Evolutionary conservation across 768 basidiomycete genomes (phyloP).

Genomic region (Leccinum arenicola): DNA sequence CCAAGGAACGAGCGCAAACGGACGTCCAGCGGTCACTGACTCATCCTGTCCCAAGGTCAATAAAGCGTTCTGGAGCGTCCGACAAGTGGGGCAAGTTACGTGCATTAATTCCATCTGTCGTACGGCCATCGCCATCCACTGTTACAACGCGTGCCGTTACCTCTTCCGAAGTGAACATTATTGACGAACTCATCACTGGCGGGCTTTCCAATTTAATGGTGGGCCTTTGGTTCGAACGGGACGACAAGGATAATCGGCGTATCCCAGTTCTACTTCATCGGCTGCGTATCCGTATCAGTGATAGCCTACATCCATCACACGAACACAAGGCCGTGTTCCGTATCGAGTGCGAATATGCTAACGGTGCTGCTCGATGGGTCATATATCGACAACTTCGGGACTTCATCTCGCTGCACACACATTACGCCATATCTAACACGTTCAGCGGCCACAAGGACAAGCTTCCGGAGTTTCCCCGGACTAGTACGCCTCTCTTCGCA

Average conservation of each 20-base stretch:
- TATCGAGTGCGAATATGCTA: constrained; percentile 96
- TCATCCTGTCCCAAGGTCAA: constrained; percentile 24
- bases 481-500: constrained; percentile 44
- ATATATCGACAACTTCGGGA: constrained; percentile 92
- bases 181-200: constrained; percentile 77
- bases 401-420: constrained; percentile 85
- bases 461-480: constrained; percentile 89
- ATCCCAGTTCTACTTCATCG: constrained; percentile 78
- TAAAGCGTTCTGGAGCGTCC: constrained; percentile 22
- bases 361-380: constrained; percentile 90
- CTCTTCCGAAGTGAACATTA: constrained; percentile 63
- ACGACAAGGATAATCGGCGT: constrained; percentile 80
- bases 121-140: constrained; percentile 33
- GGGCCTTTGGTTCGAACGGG: constrained; percentile 81
- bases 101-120: constrained; percentile 60
- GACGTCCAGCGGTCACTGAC: constrained; percentile 25
- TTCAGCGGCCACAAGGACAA: constrained; percentile 70
- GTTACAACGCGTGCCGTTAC: constrained; percentile 45
- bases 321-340: constrained; percentile 78
- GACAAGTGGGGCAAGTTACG: constrained; percentile 65
- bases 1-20: background rate
- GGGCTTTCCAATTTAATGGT: constrained; percentile 78
- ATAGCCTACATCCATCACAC: constrained; percentile 80
- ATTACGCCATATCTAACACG: constrained; percentile 83
- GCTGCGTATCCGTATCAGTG: constrained; percentile 79